Percentiles rank a stretch among this genome's conserved stretches.
phyloP scores from a whole-genome alignment of 2,329 filamentous ascomycete genomes.

The Trichoderma endophyticum region DNA sequence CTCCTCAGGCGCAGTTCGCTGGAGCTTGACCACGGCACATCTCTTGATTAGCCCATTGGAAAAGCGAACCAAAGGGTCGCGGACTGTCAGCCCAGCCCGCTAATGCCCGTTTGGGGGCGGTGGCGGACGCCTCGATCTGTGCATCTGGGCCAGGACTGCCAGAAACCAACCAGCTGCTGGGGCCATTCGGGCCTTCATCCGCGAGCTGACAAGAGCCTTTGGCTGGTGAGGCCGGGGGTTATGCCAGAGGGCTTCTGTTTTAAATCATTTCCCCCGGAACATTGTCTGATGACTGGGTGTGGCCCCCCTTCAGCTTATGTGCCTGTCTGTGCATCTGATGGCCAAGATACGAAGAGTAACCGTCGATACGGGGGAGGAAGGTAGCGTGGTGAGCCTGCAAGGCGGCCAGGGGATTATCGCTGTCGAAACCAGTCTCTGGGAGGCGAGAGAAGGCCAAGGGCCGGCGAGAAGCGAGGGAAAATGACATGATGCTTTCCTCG shows the following conservation, averaged over 20 bases:
- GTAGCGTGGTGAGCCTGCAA: conserved; percentile 1
- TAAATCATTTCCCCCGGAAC: not conserved
- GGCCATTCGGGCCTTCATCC: conserved; percentile 19
- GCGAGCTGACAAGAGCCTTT: conserved; percentile 5
- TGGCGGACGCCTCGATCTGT: conserved; percentile 17
- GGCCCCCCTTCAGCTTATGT: not conserved
- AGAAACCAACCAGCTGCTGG: conserved; percentile 5
- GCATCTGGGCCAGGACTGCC: not conserved
- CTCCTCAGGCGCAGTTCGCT: not conserved
- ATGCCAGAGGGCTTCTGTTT: not conserved
- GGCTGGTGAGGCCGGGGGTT: not conserved
- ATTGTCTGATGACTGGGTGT: not conserved
- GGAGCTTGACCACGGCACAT: conserved; percentile 2
- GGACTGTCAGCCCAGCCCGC: not conserved
- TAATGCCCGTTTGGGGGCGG: conserved; percentile 4
- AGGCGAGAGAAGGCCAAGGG: not conserved
- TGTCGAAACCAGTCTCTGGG: not conserved
- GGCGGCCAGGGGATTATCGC: not conserved
- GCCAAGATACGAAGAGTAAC: not conserved
- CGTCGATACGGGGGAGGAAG: not conserved
- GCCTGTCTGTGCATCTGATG: not conserved
- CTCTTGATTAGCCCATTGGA: not conserved
- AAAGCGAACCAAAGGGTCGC: not conserved
- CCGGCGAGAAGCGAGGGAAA: not conserved
- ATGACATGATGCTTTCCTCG: not conserved